phyloP scores from a whole-genome alignment of 805 yeast species.

The Nakazawaea wyomingensis region DNA sequence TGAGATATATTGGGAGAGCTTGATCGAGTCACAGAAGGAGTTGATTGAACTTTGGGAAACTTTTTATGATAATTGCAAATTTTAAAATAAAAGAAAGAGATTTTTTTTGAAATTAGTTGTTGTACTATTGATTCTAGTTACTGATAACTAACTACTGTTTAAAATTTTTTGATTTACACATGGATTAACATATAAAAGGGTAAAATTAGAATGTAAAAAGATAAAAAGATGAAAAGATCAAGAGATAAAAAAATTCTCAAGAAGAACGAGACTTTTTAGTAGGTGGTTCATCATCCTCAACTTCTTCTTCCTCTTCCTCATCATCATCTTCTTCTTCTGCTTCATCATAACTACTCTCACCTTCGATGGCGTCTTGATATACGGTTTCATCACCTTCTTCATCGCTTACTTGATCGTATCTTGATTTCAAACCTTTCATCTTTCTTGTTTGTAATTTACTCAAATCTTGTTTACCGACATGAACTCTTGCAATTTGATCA shows the following conservation, averaged over 20 bases:
- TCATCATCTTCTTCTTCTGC: slow-evolving; percentile 18
- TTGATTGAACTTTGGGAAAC: slow-evolving; percentile 85
- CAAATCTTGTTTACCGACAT: slow-evolving; percentile 93
- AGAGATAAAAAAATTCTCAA: background rate
- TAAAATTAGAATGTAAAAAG: no score
- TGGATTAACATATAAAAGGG: no score
- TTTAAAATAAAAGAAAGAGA: no score
- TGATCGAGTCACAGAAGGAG: slow-evolving; percentile 91
- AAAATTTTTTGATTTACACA: no score
- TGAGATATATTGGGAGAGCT: slow-evolving; percentile 84
- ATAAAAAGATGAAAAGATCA: no score
- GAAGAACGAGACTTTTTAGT: slow-evolving; percentile 11
- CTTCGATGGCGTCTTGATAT: slow-evolving; percentile 20
- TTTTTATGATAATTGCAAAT: slow-evolving; percentile 56
- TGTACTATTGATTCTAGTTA: no score
- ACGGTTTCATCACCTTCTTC: slow-evolving; percentile 49
- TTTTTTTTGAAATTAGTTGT: no score
- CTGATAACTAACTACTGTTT: no score
- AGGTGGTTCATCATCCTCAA: slow-evolving; percentile 29
- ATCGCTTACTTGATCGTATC: slow-evolving; percentile 64
- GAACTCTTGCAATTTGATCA: slow-evolving; percentile 94
- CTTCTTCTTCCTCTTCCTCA: background rate
- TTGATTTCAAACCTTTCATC: slow-evolving; percentile 94
- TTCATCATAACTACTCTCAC: slow-evolving; percentile 12
- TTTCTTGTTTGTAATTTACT: slow-evolving; percentile 89